Evolutionary conservation across 768 basidiomycete genomes (phyloP).

Genomic region (Amanita rimosa): DNA sequence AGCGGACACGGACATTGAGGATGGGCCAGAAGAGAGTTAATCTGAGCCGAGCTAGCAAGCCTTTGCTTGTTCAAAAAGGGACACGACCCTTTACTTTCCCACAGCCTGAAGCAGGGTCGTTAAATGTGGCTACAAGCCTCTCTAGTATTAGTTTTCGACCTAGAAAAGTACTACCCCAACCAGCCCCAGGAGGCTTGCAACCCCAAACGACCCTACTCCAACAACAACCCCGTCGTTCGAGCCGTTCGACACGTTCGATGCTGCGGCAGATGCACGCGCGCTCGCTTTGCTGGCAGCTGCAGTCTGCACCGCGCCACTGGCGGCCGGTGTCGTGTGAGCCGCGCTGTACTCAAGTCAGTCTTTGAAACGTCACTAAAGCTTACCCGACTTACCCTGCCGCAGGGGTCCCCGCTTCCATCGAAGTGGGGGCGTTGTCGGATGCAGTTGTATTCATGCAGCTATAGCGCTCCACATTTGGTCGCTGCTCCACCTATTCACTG

Average conservation of each 20-base stretch:
- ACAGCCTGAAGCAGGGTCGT: conserved; percentile 1
- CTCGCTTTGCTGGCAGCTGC: conserved; percentile 9
- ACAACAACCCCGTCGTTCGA: conserved; percentile 12
- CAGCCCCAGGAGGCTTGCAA: conserved; percentile 39
- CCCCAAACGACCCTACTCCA: conserved; percentile 23
- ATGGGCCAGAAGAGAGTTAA: not conserved
- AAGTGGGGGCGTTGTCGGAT: not conserved
- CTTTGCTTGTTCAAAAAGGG: conserved; percentile 6
- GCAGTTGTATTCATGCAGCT: conserved; percentile 1
- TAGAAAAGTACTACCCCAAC: conserved; percentile 39
- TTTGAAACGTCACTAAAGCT: not conserved
- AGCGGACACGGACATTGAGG: conserved; percentile 8
- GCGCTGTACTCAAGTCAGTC: not conserved
- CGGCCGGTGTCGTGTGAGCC: not conserved
- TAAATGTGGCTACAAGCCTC: not conserved
- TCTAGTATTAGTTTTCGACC: conserved; percentile 3
- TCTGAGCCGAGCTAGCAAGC: not conserved
- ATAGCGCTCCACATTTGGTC: not conserved
- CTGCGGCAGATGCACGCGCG: conserved; percentile 15
- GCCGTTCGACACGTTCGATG: conserved; percentile 6
- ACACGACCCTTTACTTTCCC: not conserved
- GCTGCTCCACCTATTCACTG: not conserved
- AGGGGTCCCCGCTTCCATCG: not conserved
- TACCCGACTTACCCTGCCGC: not conserved
- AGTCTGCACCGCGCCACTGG: conserved; percentile 7